Conservation (phyloP, 2,329 filamentous ascomycete genomes). For the Xylariaceae sp. region DNA sequence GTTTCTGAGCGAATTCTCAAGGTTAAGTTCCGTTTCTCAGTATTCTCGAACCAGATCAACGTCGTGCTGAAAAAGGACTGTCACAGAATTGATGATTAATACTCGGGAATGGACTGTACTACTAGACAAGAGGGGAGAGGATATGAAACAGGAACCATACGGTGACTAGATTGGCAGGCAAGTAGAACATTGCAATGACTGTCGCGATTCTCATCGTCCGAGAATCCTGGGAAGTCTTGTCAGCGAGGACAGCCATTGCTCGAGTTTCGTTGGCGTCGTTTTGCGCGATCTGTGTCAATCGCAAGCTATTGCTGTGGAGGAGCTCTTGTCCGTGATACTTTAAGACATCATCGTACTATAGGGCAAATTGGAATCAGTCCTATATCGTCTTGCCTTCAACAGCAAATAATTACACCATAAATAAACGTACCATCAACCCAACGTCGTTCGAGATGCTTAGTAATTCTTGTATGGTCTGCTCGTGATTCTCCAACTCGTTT, state of each 20-base stretch:
- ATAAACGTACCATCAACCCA: neutral
- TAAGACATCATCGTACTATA: conserved; percentile 17
- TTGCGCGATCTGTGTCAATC: too few species aligned
- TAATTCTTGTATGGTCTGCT: conserved; percentile 13
- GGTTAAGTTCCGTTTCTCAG: neutral
- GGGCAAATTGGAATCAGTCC: neutral
- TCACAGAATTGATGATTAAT: neutral
- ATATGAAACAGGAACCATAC: too few species aligned
- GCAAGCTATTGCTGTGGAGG: conserved; percentile 1
- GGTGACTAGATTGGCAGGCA: conserved; percentile 8
- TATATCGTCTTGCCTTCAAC: too few species aligned
- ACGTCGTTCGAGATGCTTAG: neutral
- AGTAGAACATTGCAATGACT: too few species aligned
- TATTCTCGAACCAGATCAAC: conserved; percentile 1
- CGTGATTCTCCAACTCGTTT: conserved; percentile 12
- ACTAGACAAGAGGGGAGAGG: too few species aligned
- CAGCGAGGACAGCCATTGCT: too few species aligned
- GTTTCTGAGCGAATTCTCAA: neutral
- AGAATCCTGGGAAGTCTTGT: too few species aligned
- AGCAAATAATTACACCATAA: too few species aligned
- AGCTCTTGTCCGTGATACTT: conserved; percentile 14
- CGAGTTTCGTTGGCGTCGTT: too few species aligned
- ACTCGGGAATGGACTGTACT: neutral
- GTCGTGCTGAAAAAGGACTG: conserved; percentile 12
- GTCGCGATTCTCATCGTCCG: too few species aligned